Evolutionary conservation across 345 rosid genomes (phyloP).

Genomic region (Salix udensis): DNA sequence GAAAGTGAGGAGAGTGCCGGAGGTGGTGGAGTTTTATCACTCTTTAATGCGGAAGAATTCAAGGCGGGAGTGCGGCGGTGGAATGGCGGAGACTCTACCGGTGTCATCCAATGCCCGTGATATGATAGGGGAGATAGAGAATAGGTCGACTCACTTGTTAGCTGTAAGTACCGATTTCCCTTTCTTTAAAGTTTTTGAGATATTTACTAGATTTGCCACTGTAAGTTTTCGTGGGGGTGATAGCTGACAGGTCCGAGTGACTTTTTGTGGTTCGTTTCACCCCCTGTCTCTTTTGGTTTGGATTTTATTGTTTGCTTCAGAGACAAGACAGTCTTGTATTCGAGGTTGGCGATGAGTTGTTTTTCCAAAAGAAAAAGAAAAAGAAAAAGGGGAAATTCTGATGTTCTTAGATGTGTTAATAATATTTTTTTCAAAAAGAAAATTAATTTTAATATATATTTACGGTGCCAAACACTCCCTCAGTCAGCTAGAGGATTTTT

Average conservation of each 20-base stretch:
- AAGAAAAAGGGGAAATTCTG: no score
- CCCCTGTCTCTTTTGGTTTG: slow-evolving; percentile 11
- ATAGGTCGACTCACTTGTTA: slow-evolving; percentile 79
- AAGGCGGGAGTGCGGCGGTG: slow-evolving; percentile 57
- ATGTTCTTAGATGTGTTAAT: no score
- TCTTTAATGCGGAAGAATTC: slow-evolving; percentile 90
- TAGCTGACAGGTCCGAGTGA: slow-evolving; percentile 17
- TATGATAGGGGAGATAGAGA: slow-evolving; percentile 99
- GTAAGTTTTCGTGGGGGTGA: neutral
- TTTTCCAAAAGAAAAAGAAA: no score
- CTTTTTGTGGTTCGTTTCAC: slow-evolving; percentile 20
- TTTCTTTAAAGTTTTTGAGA: slow-evolving; percentile 14
- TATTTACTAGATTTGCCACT: slow-evolving; percentile 45
- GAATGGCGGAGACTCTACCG: slow-evolving; percentile 40
- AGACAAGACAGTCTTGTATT: slow-evolving; percentile 34
- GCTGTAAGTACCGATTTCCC: slow-evolving; percentile 56
- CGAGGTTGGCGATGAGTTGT: no score
- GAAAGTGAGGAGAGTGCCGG: slow-evolving; percentile 86
- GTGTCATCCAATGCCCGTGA: slow-evolving; percentile 67
- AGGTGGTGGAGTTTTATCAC: slow-evolving; percentile 97
- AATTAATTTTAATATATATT: no score
- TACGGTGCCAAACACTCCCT: no score
- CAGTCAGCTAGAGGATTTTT: neutral
- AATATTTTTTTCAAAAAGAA: no score
- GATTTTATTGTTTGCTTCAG: slow-evolving; percentile 19